Percentiles rank a stretch among this genome's conserved stretches.
Evolutionary conservation across 208 protist species (phyloP).

Genomic region (Lotmaria passim): DNA sequence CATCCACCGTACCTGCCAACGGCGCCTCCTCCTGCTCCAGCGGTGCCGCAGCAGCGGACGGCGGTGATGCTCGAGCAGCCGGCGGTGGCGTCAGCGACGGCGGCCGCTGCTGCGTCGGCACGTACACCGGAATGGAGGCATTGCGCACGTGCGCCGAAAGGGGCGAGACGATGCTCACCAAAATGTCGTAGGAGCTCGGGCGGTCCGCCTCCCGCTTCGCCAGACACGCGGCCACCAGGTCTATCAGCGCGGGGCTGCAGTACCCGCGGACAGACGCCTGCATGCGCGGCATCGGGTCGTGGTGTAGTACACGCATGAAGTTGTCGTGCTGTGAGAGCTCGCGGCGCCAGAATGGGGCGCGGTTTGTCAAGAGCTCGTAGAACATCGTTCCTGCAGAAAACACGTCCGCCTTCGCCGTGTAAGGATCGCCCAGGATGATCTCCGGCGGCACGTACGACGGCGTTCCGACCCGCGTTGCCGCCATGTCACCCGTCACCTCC

Average conservation of each 20-base stretch:
- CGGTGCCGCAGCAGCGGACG: slow-evolving; percentile 4
- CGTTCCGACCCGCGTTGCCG: slow-evolving; percentile 84
- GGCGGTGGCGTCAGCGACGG: slow-evolving; percentile 19
- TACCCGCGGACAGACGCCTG: slow-evolving; percentile 12
- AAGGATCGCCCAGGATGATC: slow-evolving; percentile 86
- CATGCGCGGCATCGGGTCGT: slow-evolving; percentile 68
- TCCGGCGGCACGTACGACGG: slow-evolving; percentile 95
- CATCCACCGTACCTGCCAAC: not conserved
- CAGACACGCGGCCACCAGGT: slow-evolving; percentile 57
- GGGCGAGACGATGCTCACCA: slow-evolving; percentile 45
- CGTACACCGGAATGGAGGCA: slow-evolving; percentile 55
- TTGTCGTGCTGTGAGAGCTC: slow-evolving; percentile 53
- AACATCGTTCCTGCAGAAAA: slow-evolving; percentile 92
- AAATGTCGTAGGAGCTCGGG: slow-evolving; percentile 60
- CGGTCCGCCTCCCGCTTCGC: slow-evolving; percentile 59
- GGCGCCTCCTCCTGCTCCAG: not conserved
- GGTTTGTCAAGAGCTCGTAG: slow-evolving; percentile 82
- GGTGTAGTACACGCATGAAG: slow-evolving; percentile 55
- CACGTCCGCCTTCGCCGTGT: slow-evolving; percentile 93
- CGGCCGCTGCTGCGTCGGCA: slow-evolving; percentile 7
- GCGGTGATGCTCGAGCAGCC: slow-evolving; percentile 13
- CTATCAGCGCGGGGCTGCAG: slow-evolving; percentile 52
- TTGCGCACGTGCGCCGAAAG: slow-evolving; percentile 43
- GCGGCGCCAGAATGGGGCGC: slow-evolving; percentile 73
- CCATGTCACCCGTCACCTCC: slow-evolving; percentile 60